Conservation (phyloP, 2,329 filamentous ascomycete species). For the Botrytis galanthina region DNA sequence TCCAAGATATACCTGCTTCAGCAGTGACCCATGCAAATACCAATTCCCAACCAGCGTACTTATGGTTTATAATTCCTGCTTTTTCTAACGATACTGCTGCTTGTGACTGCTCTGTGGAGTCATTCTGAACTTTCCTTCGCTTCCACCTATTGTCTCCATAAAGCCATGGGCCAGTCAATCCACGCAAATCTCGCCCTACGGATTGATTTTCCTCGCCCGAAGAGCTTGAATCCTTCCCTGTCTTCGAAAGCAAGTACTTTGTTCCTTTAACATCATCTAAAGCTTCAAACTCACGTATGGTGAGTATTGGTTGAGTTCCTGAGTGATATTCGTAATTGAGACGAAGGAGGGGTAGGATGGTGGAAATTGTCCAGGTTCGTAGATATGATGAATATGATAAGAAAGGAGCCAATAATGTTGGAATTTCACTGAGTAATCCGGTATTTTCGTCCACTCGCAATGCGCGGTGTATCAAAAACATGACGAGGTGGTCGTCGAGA, state of each 20-base stretch:
- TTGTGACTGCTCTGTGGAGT: slow-evolving; percentile 23
- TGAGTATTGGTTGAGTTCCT: slow-evolving; percentile 42
- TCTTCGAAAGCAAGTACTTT: slow-evolving; percentile 59
- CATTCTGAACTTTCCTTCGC: slow-evolving; percentile 40
- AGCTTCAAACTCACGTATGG: slow-evolving; percentile 62
- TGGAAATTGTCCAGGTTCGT: slow-evolving; percentile 66
- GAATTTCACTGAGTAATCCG: slow-evolving; percentile 67
- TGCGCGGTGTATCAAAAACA: slow-evolving; percentile 67
- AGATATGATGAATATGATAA: slow-evolving; percentile 59
- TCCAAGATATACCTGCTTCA: slow-evolving; percentile 60
- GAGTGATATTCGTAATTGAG: slow-evolving; percentile 70
- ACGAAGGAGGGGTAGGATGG: slow-evolving; percentile 65
- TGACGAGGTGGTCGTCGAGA: slow-evolving; percentile 54
- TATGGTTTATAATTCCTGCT: slow-evolving; percentile 32
- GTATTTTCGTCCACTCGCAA: slow-evolving; percentile 69
- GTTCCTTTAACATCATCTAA: slow-evolving; percentile 60
- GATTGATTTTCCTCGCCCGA: slow-evolving; percentile 33
- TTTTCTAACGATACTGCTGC: slow-evolving; percentile 30
- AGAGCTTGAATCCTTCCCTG: slow-evolving; percentile 38
- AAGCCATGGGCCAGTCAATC: slow-evolving; percentile 71
- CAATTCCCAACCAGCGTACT: slow-evolving; percentile 65
- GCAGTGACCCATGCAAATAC: slow-evolving; percentile 65
- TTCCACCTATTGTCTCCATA: slow-evolving; percentile 62
- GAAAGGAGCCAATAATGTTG: slow-evolving; percentile 67
- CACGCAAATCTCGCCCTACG: slow-evolving; percentile 63